A percentile compares a stretch with the other conserved stretches of the same genome.
phyloP scores from a whole-genome alignment of 768 basidiomycete species.

The Amanita brunnescens region DNA sequence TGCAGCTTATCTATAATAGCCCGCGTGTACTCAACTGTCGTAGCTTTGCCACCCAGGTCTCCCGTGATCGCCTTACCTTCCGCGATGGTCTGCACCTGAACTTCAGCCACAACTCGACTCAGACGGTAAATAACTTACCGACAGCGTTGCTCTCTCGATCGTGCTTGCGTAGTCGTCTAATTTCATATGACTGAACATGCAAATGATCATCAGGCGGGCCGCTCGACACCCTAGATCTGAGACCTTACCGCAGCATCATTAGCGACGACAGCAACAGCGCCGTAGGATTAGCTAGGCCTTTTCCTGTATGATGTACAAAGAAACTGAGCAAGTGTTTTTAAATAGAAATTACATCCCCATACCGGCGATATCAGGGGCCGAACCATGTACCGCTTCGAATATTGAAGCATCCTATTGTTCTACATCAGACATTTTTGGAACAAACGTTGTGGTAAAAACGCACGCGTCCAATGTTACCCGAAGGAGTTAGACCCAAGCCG shows the following conservation, averaged over 20 bases:
- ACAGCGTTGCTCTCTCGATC: conserved; percentile 88
- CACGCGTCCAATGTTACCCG: conserved; percentile 95
- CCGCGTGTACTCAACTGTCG: conserved; percentile 81
- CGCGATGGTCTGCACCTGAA: conserved; percentile 84
- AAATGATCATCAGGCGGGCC: conserved; percentile 10
- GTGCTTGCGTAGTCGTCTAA: conserved; percentile 72
- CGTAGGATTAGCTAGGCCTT: conserved; percentile 98
- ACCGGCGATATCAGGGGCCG: conserved; percentile 98
- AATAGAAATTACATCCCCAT: conserved; percentile 16
- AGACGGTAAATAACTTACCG: conserved; percentile 51
- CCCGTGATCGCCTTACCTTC: conserved; percentile 95
- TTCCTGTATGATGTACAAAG: conserved; percentile 37
- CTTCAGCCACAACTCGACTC: conserved; percentile 85
- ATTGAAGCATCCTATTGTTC: conserved; percentile 87
- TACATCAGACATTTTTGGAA: conserved; percentile 5
- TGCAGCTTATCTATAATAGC: conserved; percentile 75
- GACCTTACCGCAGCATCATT: conserved; percentile 88
- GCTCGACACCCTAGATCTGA: conserved; percentile 10
- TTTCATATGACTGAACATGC: conserved; percentile 78
- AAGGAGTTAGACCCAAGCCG: conserved; percentile 93
- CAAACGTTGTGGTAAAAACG: conserved; percentile 4
- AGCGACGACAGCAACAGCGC: conserved; percentile 89
- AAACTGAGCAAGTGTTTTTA: neutral
- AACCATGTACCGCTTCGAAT: conserved; percentile 99
- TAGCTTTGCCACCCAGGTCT: conserved; percentile 89